Evolutionary conservation across 139 green algal species (phyloP).

Genomic region (Auxenochlorella pyrenoidosa): DNA sequence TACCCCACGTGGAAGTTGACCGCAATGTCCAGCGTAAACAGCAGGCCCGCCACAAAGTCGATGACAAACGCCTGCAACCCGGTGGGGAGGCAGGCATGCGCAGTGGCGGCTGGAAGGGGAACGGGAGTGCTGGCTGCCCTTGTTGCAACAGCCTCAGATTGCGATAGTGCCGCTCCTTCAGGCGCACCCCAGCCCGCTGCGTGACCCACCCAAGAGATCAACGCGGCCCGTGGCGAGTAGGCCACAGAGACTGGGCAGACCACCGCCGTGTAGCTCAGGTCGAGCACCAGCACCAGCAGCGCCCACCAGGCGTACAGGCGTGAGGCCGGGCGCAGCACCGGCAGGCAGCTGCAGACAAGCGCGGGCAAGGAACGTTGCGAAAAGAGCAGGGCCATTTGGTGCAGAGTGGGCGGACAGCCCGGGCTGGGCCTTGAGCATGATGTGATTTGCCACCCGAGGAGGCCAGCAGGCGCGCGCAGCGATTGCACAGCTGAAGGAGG

Average conservation of each 20-base stretch:
- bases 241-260: constrained; percentile 7
- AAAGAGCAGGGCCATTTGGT: too few relatives aligned
- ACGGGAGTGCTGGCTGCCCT: too few relatives aligned
- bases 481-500: too few relatives aligned
- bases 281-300: constrained; percentile 17
- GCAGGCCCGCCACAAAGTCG: constrained; percentile 2
- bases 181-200: neutral
- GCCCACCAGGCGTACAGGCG: constrained; percentile 3
- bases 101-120: too few relatives aligned
- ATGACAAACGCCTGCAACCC: neutral
- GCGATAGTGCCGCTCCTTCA: too few relatives aligned
- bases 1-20: constrained; percentile 4
- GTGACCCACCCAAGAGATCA: neutral
- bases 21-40: neutral
- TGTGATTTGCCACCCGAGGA: too few relatives aligned
- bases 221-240: neutral
- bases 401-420: too few relatives aligned
- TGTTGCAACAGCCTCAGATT: too few relatives aligned
- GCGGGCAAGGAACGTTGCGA: too few relatives aligned
- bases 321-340: neutral
- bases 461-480: too few relatives aligned
- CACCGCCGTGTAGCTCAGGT: constrained; percentile 12
- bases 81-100: too few relatives aligned
- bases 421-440: too few relatives aligned
- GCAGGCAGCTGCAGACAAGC: neutral